Evolutionary conservation across 345 rosid genomes (phyloP).

Genomic region (Eutrema yunnanense): DNA sequence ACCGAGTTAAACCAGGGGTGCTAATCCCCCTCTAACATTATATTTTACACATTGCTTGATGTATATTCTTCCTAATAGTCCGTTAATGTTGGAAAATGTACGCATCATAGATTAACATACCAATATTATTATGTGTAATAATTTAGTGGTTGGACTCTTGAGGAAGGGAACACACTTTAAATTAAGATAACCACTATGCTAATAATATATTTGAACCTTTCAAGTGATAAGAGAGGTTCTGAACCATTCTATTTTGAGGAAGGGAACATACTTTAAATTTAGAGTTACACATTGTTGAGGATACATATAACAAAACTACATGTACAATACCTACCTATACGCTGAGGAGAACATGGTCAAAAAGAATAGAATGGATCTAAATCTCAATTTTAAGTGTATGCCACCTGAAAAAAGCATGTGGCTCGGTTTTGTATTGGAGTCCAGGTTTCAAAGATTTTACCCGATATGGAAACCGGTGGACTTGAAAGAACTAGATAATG

Average conservation of each 20-base stretch:
- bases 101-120: not conserved
- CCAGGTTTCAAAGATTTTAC: slow-evolving; percentile 20
- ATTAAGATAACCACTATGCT: not conserved
- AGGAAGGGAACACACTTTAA: not conserved
- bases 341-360: slow-evolving; percentile 7
- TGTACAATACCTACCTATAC: slow-evolving; percentile 19
- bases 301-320: slow-evolving; percentile 16
- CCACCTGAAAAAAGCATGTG: not conserved
- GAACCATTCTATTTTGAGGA: too few relatives aligned
- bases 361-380: slow-evolving; percentile 24
- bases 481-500: slow-evolving; percentile 57
- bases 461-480: slow-evolving; percentile 86
- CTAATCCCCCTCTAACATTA: too few relatives aligned
- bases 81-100: too few relatives aligned
- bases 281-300: not conserved
- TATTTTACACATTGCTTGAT: not conserved
- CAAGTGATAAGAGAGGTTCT: not conserved
- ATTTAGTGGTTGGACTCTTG: not conserved
- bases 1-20: too few relatives aligned
- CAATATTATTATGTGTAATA: not conserved
- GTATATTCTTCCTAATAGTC: not conserved
- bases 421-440: not conserved
- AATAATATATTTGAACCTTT: not conserved
- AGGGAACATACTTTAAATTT: not conserved
- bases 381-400: slow-evolving; percentile 14